Conservation (phyloP, 257 asterid genomes). For the Thymus quinquecostatus region DNA sequence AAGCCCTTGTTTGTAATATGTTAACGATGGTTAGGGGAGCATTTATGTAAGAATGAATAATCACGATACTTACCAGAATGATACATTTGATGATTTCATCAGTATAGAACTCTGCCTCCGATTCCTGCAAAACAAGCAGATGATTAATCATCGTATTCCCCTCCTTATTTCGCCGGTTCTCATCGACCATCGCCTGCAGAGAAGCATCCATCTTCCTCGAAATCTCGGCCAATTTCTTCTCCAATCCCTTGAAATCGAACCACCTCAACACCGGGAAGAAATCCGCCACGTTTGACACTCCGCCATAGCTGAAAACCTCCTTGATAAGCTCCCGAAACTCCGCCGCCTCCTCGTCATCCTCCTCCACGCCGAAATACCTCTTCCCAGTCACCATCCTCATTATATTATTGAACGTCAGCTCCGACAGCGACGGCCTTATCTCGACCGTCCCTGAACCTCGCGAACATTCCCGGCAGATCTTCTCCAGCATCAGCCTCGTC, state of each 20-base stretch:
- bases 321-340: constrained; percentile 40
- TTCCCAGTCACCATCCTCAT: constrained; percentile 72
- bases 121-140: constrained; percentile 57
- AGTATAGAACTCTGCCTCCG: constrained; percentile 54
- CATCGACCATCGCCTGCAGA: constrained; percentile 59
- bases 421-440: constrained; percentile 37
- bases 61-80: constrained; percentile 36
- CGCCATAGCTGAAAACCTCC: constrained; percentile 33
- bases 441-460: constrained; percentile 39
- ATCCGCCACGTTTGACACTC: constrained; percentile 42
- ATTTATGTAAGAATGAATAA: too few relatives aligned
- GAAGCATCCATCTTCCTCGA: constrained; percentile 38
- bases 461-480: constrained; percentile 19
- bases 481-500: constrained; percentile 31
- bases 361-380: constrained; percentile 51
- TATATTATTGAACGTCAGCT: constrained; percentile 48
- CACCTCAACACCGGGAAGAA: constrained; percentile 48
- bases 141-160: constrained; percentile 58
- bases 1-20: too few relatives aligned
- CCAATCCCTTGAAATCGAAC: constrained; percentile 44
- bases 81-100: constrained; percentile 60
- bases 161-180: constrained; percentile 28
- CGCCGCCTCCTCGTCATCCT: constrained; percentile 40
- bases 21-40: too few relatives aligned
- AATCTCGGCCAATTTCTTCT: constrained; percentile 42